Conservation (phyloP, 2,329 filamentous ascomycete species). For the Neophaeococcomyces mojaviensis region DNA sequence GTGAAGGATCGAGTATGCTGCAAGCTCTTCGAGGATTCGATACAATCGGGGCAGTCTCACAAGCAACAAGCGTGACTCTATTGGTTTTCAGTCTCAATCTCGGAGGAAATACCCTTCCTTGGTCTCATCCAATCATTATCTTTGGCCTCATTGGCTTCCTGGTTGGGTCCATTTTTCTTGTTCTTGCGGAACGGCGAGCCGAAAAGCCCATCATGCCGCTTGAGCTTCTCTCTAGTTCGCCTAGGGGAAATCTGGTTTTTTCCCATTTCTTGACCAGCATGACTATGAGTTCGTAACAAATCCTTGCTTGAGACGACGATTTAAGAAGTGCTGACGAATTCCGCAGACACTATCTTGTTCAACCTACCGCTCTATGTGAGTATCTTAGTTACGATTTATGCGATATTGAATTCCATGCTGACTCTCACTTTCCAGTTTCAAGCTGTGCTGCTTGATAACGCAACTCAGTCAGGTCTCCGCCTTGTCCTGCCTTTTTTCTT, state of each 20-base stretch:
- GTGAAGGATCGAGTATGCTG: slow-evolving; percentile 37
- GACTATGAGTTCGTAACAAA: no score
- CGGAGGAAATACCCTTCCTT: slow-evolving; percentile 55
- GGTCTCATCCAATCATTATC: slow-evolving; percentile 54
- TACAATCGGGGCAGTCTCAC: slow-evolving; percentile 45
- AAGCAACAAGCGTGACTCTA: slow-evolving; percentile 47
- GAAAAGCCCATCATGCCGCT: slow-evolving; percentile 55
- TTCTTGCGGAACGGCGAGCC: slow-evolving; percentile 46
- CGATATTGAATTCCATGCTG: no score
- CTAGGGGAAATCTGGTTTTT: slow-evolving; percentile 51
- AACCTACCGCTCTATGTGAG: slow-evolving; percentile 63
- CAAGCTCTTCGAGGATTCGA: slow-evolving; percentile 53
- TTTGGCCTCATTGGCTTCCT: slow-evolving; percentile 44
- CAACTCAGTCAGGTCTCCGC: slow-evolving; percentile 60
- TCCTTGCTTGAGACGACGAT: no score
- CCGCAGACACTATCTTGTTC: slow-evolving; percentile 53
- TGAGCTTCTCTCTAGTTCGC: slow-evolving; percentile 42
- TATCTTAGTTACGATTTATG: no score
- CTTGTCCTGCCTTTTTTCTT: slow-evolving; percentile 54
- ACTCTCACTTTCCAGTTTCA: no score
- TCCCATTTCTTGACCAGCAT: slow-evolving; percentile 43
- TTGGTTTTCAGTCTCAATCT: slow-evolving; percentile 55
- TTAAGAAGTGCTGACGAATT: no score
- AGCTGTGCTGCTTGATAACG: slow-evolving; percentile 56
- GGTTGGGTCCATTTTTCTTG: slow-evolving; percentile 44